Evolutionary conservation across 2,329 filamentous ascomycete genomes (phyloP).

Genomic region (Pleurostoma richardsiae): DNA sequence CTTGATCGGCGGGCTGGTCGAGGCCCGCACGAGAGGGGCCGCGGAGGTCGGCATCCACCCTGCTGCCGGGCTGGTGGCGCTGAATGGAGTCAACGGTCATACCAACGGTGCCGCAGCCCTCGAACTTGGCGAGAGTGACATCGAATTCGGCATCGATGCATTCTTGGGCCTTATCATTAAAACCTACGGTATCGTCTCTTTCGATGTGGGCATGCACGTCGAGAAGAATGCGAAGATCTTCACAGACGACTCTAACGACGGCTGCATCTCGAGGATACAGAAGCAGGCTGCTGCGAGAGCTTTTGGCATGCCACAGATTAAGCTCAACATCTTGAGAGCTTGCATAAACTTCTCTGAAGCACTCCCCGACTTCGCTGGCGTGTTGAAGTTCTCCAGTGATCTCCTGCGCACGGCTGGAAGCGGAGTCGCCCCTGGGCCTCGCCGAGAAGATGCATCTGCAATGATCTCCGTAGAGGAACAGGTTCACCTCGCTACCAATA

Average conservation of each 20-base stretch:
- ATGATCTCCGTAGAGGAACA: constrained; percentile 79
- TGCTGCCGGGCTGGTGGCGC: constrained; percentile 74
- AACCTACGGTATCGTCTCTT: constrained; percentile 59
- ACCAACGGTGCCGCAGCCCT: constrained; percentile 48
- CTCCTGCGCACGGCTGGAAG: constrained; percentile 78
- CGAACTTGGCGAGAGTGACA: constrained; percentile 59
- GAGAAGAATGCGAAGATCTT: constrained; percentile 10
- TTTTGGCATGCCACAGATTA: constrained; percentile 76
- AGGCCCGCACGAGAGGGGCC: constrained; percentile 86
- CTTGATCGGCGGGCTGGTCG: constrained; percentile 77
- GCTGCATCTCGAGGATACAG: constrained; percentile 52
- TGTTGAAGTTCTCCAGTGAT: constrained; percentile 82
- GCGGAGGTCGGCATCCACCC: constrained; percentile 97
- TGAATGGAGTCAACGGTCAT: constrained; percentile 52
- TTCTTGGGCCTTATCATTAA: constrained; percentile 57
- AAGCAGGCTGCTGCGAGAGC: constrained; percentile 52
- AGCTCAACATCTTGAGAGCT: constrained; percentile 81
- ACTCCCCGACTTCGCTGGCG: constrained; percentile 82
- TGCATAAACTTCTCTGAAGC: constrained; percentile 94
- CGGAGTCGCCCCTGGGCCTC: constrained; percentile 67
- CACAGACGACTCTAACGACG: constrained; percentile 43
- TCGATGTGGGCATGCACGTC: constrained; percentile 26
- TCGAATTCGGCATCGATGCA: constrained; percentile 61
- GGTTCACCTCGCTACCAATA: constrained; percentile 74
- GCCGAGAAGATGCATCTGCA: constrained; percentile 64